phyloP scores from a whole-genome alignment of 495 filamentous ascomycete genomes.

The Halenospora varia region DNA sequence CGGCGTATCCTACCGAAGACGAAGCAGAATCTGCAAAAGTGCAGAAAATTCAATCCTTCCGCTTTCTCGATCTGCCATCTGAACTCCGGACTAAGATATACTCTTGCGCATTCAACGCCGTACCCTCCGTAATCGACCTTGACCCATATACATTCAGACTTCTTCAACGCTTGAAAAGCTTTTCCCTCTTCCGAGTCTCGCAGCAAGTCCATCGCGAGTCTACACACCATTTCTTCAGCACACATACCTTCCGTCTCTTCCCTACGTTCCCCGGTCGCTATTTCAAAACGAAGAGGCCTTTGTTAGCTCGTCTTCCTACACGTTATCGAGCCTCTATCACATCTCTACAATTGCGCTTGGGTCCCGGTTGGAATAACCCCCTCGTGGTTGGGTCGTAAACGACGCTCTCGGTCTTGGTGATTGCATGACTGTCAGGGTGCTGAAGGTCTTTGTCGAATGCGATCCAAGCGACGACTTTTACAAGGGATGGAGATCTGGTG shows the following conservation, averaged over 20 bases:
- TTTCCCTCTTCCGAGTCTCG: constrained; percentile 52
- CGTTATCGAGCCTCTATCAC: constrained; percentile 63
- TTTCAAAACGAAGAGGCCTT: constrained; percentile 57
- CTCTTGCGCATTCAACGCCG: constrained; percentile 51
- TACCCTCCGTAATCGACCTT: constrained; percentile 60
- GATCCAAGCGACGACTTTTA: constrained; percentile 74
- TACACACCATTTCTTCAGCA: constrained; percentile 68
- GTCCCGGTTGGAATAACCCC: constrained; percentile 79
- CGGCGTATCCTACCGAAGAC: constrained; percentile 40
- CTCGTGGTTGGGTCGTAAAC: constrained; percentile 67
- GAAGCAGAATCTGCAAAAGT: constrained; percentile 27
- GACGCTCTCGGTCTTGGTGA: constrained; percentile 60
- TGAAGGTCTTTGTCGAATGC: constrained; percentile 75
- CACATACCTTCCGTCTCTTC: constrained; percentile 74
- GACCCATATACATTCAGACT: constrained; percentile 60
- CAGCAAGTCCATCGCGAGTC: constrained; percentile 67
- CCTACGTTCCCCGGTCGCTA: constrained; percentile 65
- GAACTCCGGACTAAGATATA: constrained; percentile 76
- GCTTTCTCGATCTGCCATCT: constrained; percentile 71
- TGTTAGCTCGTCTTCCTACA: constrained; percentile 60
- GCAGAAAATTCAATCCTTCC: constrained; percentile 45
- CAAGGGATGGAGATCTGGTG: constrained; percentile 63
- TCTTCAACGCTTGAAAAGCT: constrained; percentile 38
- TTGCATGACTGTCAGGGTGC: constrained; percentile 51
- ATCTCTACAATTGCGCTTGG: constrained; percentile 71